Percentiles rank a stretch among this genome's conserved stretches.
phyloP scores from a whole-genome alignment of 345 rosid genomes.

The Reutealis trisperma region DNA sequence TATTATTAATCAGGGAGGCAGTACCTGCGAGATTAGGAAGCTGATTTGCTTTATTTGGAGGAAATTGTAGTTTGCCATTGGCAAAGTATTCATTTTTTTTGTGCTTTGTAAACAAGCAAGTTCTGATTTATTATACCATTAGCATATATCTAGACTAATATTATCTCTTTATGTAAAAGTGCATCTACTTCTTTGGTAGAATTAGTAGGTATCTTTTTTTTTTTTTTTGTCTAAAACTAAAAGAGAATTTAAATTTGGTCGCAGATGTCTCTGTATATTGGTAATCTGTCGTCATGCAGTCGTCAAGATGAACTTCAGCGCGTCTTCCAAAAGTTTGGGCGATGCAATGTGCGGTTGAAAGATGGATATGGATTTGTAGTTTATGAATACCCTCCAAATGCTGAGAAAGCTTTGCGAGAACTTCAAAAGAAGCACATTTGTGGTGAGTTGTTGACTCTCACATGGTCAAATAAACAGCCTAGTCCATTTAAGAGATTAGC shows the following conservation, averaged over 20 bases:
- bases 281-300: slow-evolving; percentile 39
- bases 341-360: slow-evolving; percentile 42
- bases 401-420: slow-evolving; percentile 50
- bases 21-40: too few relatives aligned
- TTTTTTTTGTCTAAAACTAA: not conserved
- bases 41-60: not conserved
- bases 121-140: not conserved
- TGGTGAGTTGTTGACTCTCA: slow-evolving; percentile 43
- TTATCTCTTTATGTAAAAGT: not conserved
- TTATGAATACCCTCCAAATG: slow-evolving; percentile 47
- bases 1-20: too few relatives aligned
- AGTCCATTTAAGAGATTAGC: slow-evolving; percentile 28
- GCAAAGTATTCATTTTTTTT: not conserved
- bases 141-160: not conserved
- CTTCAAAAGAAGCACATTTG: slow-evolving; percentile 40
- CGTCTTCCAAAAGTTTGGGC: slow-evolving; percentile 48
- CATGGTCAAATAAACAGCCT: slow-evolving; percentile 62
- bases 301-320: slow-evolving; percentile 41
- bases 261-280: slow-evolving; percentile 54
- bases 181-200: not conserved
- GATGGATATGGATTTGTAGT: slow-evolving; percentile 57
- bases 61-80: not conserved
- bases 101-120: not conserved
- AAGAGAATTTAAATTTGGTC: not conserved
- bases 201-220: not conserved